Conservation (phyloP, 768 basidiomycete genomes). For the Dacryopinax spathularia region DNA sequence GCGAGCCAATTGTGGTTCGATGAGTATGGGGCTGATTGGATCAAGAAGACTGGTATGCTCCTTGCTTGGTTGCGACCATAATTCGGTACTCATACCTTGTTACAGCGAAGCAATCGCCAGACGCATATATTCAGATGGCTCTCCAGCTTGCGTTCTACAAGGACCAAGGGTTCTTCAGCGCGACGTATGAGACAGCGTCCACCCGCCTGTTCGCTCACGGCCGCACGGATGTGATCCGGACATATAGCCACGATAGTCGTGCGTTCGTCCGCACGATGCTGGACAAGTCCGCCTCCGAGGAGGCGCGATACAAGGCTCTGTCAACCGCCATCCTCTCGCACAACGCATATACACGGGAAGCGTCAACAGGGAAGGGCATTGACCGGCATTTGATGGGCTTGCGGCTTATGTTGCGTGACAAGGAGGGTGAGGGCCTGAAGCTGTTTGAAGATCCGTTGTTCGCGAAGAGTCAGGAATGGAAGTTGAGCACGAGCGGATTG, state of each 20-base stretch:
- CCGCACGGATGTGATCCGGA: conserved; percentile 79
- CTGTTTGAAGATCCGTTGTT: conserved; percentile 72
- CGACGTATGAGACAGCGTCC: conserved; percentile 85
- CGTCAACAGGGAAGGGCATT: conserved; percentile 68
- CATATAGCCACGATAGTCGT: conserved; percentile 56
- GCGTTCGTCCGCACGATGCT: conserved; percentile 65
- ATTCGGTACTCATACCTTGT: background rate
- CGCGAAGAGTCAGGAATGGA: conserved; percentile 64
- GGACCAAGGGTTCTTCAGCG: conserved; percentile 59
- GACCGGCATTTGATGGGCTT: conserved; percentile 88
- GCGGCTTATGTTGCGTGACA: conserved; percentile 39
- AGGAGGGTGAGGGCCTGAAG: conserved; percentile 39
- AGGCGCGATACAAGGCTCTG: conserved; percentile 36
- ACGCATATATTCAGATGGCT: conserved; percentile 82
- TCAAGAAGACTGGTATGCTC: conserved; percentile 51
- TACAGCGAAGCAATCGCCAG: conserved; percentile 46
- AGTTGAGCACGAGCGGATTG: conserved; percentile 76
- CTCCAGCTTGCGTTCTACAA: conserved; percentile 85
- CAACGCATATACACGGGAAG: conserved; percentile 54
- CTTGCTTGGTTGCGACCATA: background rate
- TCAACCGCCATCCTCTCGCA: conserved; percentile 58
- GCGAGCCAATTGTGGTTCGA: conserved; percentile 68
- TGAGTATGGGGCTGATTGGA: conserved; percentile 78
- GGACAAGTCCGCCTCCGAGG: conserved; percentile 32
- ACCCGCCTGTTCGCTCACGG: conserved; percentile 78